Base-by-base conservation (phyloP, 1,139 yeast genomes). In the Pichia sorboxylosa region DNA sequence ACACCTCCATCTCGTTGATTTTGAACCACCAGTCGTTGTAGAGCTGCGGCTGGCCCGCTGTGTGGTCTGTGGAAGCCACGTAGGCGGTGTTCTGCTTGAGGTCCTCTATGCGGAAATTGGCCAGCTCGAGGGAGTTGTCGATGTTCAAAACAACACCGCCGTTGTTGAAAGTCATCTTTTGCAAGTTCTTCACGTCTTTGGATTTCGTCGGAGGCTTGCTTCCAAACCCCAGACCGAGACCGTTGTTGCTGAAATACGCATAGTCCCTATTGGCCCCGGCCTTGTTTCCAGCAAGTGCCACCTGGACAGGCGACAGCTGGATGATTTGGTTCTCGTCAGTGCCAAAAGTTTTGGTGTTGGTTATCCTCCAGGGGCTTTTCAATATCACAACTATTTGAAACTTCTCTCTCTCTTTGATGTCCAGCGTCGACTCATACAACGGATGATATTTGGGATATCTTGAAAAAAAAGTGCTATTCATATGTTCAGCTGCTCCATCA, bases 191-290 rank as follows among this genome's bases (percentile, higher is more conserved):
- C 11, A 31, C n/a, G 20, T 36, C 33, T 24, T 52, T 47, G 2
- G 61, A 61, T 43, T 69, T 75, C 31, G 69, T 58, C 0, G 87
- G 85, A 38, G 77, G 82, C 9, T 54, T 56, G 37, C 73, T 67
- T 0, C 97, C 97, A 49, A 82, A 67, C 0, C 94, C 95, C 13
- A 85, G 54, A 0, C 95, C 94, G 39, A 82, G 69, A 1, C 87
- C 87, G 6, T 66, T 45, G 6, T 75, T 77, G 44, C 73, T 77
- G 53, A 80, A 78, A 48, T 77, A 78, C 1, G 68, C 62, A 55
- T 51, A 70, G 58, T 43, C 61, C n/a, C n/a, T n/a, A 41, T 25
- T 59, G 47, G 39, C 56, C 45, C 40, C 54, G 36, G 37, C 61
- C 41, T 34, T 55, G 11, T 54, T 43, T 6, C 75, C 51, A 19